A percentile compares a stretch with the other conserved stretches of the same genome.
phyloP scores from a whole-genome alignment of 1,284 basidiomycete genomes.

The Marasmius tenuissimus region DNA sequence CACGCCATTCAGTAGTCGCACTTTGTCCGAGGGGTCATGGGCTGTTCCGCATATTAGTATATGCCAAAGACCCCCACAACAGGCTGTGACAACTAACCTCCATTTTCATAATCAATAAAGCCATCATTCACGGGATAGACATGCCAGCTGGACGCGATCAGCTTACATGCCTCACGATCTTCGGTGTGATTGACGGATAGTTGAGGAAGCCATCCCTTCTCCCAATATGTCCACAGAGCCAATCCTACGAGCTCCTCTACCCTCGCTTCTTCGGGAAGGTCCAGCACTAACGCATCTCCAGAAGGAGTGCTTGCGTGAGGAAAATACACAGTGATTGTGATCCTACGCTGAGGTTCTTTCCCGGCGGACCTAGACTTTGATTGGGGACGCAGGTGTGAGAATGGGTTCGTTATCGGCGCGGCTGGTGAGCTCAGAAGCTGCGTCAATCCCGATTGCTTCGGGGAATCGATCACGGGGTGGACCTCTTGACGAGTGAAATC shows the following conservation, averaged over 20 bases:
- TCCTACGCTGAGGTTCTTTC: background rate
- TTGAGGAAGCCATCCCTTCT: slow-evolving; percentile 5
- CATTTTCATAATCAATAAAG: slow-evolving; percentile 5
- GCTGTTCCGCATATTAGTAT: background rate
- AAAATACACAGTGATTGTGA: slow-evolving; percentile 4
- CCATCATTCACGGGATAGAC: slow-evolving; percentile 3
- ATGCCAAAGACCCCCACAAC: background rate
- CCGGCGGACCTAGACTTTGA: background rate
- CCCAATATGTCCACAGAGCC: slow-evolving; percentile 9
- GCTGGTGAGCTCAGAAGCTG: background rate
- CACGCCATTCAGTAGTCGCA: background rate
- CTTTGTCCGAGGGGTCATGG: slow-evolving; percentile 4
- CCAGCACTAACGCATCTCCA: background rate
- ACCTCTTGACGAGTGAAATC: background rate
- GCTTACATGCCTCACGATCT: background rate
- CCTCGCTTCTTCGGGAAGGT: slow-evolving; percentile 2
- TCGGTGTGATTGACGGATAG: background rate
- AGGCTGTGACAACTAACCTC: background rate
- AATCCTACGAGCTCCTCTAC: slow-evolving; percentile 7
- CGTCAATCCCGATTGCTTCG: background rate
- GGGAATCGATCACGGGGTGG: background rate
- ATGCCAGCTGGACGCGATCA: background rate
- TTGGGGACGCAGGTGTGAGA: background rate
- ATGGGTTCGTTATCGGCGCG: background rate
- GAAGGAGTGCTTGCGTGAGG: background rate